Evolutionary conservation across 371 early-diverging fungal species (phyloP).

Genomic region (Mortierella sp.): DNA sequence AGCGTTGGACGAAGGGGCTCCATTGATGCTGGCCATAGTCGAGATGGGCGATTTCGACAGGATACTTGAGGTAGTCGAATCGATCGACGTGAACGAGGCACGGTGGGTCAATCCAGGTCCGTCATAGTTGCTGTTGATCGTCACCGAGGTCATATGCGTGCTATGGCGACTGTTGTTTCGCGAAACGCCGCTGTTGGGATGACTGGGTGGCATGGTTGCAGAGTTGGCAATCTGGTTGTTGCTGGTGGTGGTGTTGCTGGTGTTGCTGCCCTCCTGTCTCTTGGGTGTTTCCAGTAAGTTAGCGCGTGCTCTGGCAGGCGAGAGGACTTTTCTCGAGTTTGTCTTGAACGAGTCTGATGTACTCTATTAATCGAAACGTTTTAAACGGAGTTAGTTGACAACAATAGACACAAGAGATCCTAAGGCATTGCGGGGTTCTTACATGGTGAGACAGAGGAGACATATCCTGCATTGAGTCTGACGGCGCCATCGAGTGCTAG

Average conservation of each 20-base stretch:
- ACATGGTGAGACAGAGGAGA: conserved; percentile 20
- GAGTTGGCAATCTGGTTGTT: conserved; percentile 1
- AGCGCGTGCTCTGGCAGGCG: conserved; percentile 32
- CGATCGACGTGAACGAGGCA: conserved; percentile 45
- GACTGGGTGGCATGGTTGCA: conserved; percentile 1
- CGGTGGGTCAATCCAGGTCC: conserved; percentile 37
- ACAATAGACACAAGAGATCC: neutral
- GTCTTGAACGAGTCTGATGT: conserved; percentile 26
- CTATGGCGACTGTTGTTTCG: conserved; percentile 31
- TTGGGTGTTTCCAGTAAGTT: conserved; percentile 27
- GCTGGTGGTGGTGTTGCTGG: conserved; percentile 1
- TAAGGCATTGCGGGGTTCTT: neutral
- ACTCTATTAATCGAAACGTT: neutral
- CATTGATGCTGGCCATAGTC: conserved; percentile 50
- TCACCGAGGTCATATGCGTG: conserved; percentile 21
- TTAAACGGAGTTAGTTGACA: neutral
- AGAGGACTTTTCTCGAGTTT: conserved; percentile 28
- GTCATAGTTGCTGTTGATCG: conserved; percentile 12
- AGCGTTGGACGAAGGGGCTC: conserved; percentile 19
- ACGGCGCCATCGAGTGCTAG: conserved; percentile 12
- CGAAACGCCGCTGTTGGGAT: conserved; percentile 1
- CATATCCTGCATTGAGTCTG: conserved; percentile 21
- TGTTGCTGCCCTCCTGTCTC: conserved; percentile 20
- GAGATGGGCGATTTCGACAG: conserved; percentile 33
- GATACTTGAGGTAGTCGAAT: conserved; percentile 36